Conservation (phyloP, 805 yeast species). For the Kodamaea fukazawae region DNA sequence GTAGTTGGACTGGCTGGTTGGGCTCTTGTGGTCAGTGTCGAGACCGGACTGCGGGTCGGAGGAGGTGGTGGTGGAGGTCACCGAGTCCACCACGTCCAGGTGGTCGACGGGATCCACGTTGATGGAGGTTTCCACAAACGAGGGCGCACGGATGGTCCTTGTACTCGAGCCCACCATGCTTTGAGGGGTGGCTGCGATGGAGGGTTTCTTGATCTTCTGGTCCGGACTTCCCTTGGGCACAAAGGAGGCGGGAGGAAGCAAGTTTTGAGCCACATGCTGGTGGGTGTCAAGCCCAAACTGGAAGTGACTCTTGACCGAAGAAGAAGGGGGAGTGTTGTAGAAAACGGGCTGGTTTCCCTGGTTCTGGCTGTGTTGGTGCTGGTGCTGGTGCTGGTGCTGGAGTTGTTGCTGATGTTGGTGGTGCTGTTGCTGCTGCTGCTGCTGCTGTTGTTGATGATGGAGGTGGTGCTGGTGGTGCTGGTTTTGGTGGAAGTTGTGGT, state of each 20-base stretch:
- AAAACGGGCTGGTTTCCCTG: constrained; percentile 2
- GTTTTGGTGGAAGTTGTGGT: neutral
- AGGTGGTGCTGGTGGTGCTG: constrained; percentile 10
- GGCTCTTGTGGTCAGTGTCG: neutral
- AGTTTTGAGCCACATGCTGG: constrained; percentile 1
- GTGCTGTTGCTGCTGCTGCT: constrained; percentile 2
- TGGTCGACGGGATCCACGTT: neutral
- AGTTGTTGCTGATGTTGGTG: neutral
- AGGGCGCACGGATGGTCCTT: constrained; percentile 1
- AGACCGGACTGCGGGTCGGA: too few species aligned
- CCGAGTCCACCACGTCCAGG: neutral
- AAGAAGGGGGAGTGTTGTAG: constrained; percentile 1
- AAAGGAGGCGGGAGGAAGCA: constrained; percentile 13
- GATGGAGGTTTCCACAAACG: constrained; percentile 1
- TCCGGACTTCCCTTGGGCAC: constrained; percentile 1
- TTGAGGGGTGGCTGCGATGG: constrained; percentile 7
- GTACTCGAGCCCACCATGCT: constrained; percentile 1
- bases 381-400: constrained; percentile 2
- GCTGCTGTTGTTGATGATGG: constrained; percentile 2
- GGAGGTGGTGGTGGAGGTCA: neutral
- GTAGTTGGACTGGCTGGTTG: constrained; percentile 19
- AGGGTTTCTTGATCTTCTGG: constrained; percentile 2
- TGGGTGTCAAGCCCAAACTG: neutral
- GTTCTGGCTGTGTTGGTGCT: constrained; percentile 4
- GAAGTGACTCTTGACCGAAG: neutral